Conservation (phyloP, 1,284 basidiomycete genomes). For the Cutaneotrichosporon cavernicola region DNA sequence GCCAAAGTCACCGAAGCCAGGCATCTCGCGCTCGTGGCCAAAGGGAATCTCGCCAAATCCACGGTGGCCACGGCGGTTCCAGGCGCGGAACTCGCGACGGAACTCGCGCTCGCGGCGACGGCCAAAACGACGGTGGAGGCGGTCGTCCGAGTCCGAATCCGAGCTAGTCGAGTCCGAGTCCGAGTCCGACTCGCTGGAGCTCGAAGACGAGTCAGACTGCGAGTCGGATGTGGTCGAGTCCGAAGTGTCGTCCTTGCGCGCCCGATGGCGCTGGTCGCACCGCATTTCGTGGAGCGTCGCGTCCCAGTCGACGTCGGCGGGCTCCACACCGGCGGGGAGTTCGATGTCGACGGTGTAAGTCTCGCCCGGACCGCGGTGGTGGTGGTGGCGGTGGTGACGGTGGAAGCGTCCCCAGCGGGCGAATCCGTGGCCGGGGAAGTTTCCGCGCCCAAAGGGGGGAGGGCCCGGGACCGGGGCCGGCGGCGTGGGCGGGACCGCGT, state of each 20-base stretch:
- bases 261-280: background rate
- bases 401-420: background rate
- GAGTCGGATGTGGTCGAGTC: constrained; percentile 3
- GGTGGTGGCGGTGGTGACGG: background rate
- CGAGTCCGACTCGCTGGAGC: background rate
- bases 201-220: background rate
- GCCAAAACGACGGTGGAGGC: background rate
- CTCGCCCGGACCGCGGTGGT: background rate
- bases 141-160: background rate
- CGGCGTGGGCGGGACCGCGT: no score
- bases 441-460: background rate
- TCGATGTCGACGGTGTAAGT: background rate
- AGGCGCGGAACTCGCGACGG: background rate
- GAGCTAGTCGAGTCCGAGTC: background rate
- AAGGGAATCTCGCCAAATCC: background rate
- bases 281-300: background rate
- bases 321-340: background rate
- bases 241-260: background rate
- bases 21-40: background rate
- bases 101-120: background rate
- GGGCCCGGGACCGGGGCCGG: background rate
- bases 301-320: constrained; percentile 5
- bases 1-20: background rate
- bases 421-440: background rate
- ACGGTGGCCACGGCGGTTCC: background rate